Evolutionary conservation across 257 asterid species (phyloP), one percentile per base, ranked within the genome.

Genomic region (Paulownia fortunei): DNA sequence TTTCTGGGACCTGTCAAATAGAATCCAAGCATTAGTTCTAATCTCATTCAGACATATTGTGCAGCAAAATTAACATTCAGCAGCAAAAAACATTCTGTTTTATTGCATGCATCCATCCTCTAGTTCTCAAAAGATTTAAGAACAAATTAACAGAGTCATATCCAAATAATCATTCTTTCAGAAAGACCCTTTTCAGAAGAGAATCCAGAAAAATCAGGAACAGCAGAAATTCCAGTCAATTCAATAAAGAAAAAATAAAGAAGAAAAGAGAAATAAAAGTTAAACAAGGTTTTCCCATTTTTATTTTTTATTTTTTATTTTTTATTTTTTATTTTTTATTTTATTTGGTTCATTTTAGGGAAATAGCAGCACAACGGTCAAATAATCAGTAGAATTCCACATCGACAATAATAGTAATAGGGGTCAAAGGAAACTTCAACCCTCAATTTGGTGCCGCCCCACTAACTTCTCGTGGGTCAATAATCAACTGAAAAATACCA

Each of bases 1-100:
- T 93, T 83, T 92, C 98, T 15, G 93, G 93, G 34, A 89, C 91
- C 98, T 94, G 92, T 47, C 10, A 46, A 68, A 66, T 42, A 74
- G 8, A 72, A 49, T 26, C 13, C 56, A 51, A 63, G 10, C 41
- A n/a, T 64, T 37, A 73, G 65, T 32, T 30, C 44, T n/a, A n/a
- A n/a, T n/a, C n/a, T n/a, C n/a, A n/a, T n/a, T n/a, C n/a, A n/a
- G n/a, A n/a, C n/a, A n/a, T n/a, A n/a, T n/a, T n/a, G n/a, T n/a
- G n/a, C n/a, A n/a, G n/a, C n/a, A n/a, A n/a, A n/a, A n/a, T n/a
- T n/a, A n/a, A n/a, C n/a, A n/a, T n/a, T n/a, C n/a, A n/a, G n/a
- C n/a, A n/a, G n/a, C n/a, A n/a, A n/a, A n/a, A n/a, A n/a, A n/a
- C n/a, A n/a, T n/a, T n/a, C n/a, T n/a, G n/a, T n/a, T n/a, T n/a